Conservation (phyloP, 2,329 filamentous ascomycete genomes). For the Aspergillus sp. region DNA sequence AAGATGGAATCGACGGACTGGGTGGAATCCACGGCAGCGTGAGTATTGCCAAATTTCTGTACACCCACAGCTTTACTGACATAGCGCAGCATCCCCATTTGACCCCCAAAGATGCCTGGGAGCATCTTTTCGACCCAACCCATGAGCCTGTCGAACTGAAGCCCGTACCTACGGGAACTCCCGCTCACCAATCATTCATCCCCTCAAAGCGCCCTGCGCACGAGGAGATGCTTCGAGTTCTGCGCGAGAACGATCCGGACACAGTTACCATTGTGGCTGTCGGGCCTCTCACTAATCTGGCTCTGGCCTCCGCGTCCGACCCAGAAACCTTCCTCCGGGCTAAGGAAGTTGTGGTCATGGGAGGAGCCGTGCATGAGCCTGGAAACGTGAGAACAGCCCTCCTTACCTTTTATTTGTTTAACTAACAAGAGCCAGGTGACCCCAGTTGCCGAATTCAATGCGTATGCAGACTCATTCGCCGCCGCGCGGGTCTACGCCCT, state of each 20-base stretch:
- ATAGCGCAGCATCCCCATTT: slow-evolving; percentile 67
- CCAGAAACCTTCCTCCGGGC: slow-evolving; percentile 83
- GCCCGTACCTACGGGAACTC: slow-evolving; percentile 35
- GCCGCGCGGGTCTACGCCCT: slow-evolving; percentile 75
- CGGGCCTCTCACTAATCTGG: slow-evolving; percentile 91
- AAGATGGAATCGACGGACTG: slow-evolving; percentile 74
- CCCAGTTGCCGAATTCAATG: slow-evolving; percentile 92
- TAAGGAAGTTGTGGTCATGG: slow-evolving; percentile 95
- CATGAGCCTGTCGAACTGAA: slow-evolving; percentile 49
- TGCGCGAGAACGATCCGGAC: slow-evolving; percentile 76
- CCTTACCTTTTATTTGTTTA: too few species aligned
- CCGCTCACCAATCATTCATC: slow-evolving; percentile 61
- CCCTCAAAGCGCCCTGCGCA: slow-evolving; percentile 73
- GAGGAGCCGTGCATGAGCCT: slow-evolving; percentile 73
- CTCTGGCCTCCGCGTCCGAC: slow-evolving; percentile 82
- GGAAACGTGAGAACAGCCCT: slow-evolving; percentile 68
- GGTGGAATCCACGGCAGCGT: slow-evolving; percentile 67
- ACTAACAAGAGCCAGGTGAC: slow-evolving; percentile 47
- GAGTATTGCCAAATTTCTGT: slow-evolving; percentile 16
- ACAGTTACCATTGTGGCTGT: slow-evolving; percentile 88
- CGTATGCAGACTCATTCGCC: slow-evolving; percentile 80
- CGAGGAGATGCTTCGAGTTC: slow-evolving; percentile 83
- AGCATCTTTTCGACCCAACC: slow-evolving; percentile 60
- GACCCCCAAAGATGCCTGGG: slow-evolving; percentile 72
- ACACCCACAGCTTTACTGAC: neutral